A percentile compares a stretch with the other conserved stretches of the same genome.
Conservation (phyloP, 1,139 yeast species). For the Suhomyces wounanorum region DNA sequence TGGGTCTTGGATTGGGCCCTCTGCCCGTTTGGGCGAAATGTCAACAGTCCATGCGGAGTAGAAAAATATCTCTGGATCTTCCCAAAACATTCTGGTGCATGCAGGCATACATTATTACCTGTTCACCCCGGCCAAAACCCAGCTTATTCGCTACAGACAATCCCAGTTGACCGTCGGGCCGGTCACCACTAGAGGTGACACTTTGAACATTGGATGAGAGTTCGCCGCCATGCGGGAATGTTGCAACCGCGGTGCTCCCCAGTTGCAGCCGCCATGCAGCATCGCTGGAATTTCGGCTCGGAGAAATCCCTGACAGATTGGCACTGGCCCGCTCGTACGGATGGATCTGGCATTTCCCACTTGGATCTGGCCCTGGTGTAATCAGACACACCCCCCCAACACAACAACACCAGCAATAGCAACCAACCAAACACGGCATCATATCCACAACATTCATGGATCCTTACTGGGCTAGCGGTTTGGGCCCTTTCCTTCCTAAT, state of each 20-base stretch:
- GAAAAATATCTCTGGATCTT: neutral
- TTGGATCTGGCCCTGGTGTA: neutral
- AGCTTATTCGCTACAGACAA: neutral
- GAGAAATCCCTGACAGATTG: too few relatives aligned
- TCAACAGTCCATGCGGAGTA: neutral
- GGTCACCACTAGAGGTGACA: neutral
- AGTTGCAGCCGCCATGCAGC: neutral
- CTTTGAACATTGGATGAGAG: neutral
- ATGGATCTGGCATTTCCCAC: neutral
- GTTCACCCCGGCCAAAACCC: neutral
- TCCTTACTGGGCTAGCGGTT: neutral
- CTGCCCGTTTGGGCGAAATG: neutral
- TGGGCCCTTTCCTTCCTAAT: neutral
- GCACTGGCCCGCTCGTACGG: too few relatives aligned
- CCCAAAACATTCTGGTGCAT: neutral
- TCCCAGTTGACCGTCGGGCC: neutral
- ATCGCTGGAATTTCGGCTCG: neutral
- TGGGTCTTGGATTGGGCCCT: neutral
- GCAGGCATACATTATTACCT: neutral
- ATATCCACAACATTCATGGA: neutral
- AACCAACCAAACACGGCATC: neutral
- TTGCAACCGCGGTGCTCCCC: neutral
- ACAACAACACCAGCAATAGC: neutral
- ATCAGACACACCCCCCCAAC: neutral
- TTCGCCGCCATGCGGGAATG: too few relatives aligned